Evolutionary conservation across 2,329 filamentous ascomycete genomes (phyloP).

Genomic region (Bisporella sp.): DNA sequence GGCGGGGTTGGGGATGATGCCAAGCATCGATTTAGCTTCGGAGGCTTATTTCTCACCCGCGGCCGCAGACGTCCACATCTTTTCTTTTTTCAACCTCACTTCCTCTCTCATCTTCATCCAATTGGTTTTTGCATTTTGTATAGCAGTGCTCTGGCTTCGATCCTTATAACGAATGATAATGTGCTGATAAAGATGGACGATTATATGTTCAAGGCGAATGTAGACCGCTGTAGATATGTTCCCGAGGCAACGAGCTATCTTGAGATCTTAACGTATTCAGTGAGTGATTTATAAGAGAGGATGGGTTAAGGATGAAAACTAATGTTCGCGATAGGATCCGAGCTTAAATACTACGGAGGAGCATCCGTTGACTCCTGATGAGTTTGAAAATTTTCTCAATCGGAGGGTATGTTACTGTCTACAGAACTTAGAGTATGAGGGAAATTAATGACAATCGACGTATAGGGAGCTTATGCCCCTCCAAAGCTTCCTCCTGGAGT

Average conservation of each 20-base stretch:
- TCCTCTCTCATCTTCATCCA: too few species aligned
- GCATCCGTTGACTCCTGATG: slow-evolving; percentile 24
- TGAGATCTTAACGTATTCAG: slow-evolving; percentile 27
- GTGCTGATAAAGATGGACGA: slow-evolving; percentile 23
- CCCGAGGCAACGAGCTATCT: slow-evolving; percentile 23
- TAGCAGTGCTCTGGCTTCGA: too few species aligned
- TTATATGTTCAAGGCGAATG: slow-evolving; percentile 28
- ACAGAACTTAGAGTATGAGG: too few species aligned
- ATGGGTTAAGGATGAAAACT: background rate
- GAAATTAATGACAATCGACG: too few species aligned
- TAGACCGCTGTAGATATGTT: slow-evolving; percentile 20
- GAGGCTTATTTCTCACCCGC: too few species aligned
- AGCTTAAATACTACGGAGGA: slow-evolving; percentile 22
- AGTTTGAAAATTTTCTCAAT: slow-evolving; percentile 27
- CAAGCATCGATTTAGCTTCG: too few species aligned
- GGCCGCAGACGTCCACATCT: too few species aligned
- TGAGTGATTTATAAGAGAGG: slow-evolving; percentile 6
- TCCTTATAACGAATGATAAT: too few species aligned
- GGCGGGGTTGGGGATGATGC: too few species aligned
- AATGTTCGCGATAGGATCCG: slow-evolving; percentile 17
- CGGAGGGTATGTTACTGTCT: slow-evolving; percentile 14
- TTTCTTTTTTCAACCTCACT: too few species aligned
- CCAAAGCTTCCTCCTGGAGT: slow-evolving; percentile 18
- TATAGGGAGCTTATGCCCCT: slow-evolving; percentile 23
- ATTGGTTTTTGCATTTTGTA: too few species aligned